Evolutionary conservation across 2,329 filamentous ascomycete genomes (phyloP), one percentile per base, ranked within the genome.

Genomic region (Talaromyces rugulosus): DNA sequence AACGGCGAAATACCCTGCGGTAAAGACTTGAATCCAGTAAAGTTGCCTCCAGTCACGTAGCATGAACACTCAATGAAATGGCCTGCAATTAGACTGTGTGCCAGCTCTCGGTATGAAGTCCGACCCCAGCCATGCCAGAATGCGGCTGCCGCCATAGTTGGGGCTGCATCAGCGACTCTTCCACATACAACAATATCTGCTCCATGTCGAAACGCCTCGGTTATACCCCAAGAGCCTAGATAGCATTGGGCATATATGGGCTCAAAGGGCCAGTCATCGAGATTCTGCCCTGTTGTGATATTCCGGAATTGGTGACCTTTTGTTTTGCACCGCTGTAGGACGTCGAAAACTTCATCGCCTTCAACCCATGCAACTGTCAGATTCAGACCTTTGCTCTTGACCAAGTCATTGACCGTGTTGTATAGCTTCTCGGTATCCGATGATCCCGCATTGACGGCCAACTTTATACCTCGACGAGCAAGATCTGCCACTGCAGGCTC

Each of bases 1-100:
- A 80, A 78, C 9, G 33, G 33, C 1, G 9, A 34, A 53, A 80
- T 69, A 28, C 82, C 71, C 0, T 71, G 67, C 7, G 81, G 76
- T 0, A 80, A 61, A 60, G 78, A 77, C 2, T 80, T 77, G 36
- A 80, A 75, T 0, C 82, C 84, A 0, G 82, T 76, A 63, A 84
- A 86, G 64, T 86, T 85, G 0, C 74, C 80, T 0, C 83, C 84
- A 0, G 81, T 82, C 2, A 81, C 81, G 59, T 86, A 86, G 0
- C 80, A 75, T 0, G 77, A 79, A 65, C 83, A 85, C 66, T 85
- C 83, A 47, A 85, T 83, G 5, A 85, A 67, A 68, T 85, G 82
- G 1, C 81, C 83, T 0, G 82, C 81, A 4, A 85, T 69, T 0
- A 85, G 68, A 0, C 81, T 74, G 0, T 80, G 80, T 0, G 83